A percentile compares a stretch with the other conserved stretches of the same genome.
phyloP scores from a whole-genome alignment of 108 stramenopile genomes.

The Skeletonema menzelii region DNA sequence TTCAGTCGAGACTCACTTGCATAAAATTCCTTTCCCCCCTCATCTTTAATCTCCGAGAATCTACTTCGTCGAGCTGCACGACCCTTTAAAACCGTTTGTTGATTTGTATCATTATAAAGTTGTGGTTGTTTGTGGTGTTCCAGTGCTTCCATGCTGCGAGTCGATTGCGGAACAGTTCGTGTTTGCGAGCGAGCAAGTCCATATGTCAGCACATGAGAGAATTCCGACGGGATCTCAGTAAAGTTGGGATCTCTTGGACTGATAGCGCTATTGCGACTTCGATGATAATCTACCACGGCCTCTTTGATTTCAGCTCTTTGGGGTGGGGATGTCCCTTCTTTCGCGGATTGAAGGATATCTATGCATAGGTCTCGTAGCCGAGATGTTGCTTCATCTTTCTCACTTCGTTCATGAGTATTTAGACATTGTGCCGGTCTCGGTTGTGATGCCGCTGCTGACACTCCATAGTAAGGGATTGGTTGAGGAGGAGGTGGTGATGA shows the following conservation, averaged over 20 bases:
- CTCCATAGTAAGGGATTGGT: background rate
- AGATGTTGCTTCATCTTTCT: background rate
- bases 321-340: no score
- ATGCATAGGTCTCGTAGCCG: background rate
- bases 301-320: no score
- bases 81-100: background rate
- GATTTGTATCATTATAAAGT: no score
- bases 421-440: background rate
- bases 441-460: background rate
- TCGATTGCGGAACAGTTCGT: background rate
- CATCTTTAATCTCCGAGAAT: slow-evolving; percentile 1
- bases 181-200: background rate
- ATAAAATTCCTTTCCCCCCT: background rate
- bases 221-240: background rate
- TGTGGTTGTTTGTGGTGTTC: no score
- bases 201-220: background rate
- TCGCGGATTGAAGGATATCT: no score
- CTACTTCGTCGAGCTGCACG: background rate
- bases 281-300: no score
- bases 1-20: background rate
- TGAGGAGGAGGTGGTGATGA: background rate
- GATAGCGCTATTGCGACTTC: no score
- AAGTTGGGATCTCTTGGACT: no score
- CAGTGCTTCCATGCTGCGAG: no score
- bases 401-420: background rate